A percentile compares a stretch with the other conserved stretches of the same genome.
Evolutionary conservation across 2,329 filamentous ascomycete genomes (phyloP).

Genomic region (Ophiostoma himal-ulmi): DNA sequence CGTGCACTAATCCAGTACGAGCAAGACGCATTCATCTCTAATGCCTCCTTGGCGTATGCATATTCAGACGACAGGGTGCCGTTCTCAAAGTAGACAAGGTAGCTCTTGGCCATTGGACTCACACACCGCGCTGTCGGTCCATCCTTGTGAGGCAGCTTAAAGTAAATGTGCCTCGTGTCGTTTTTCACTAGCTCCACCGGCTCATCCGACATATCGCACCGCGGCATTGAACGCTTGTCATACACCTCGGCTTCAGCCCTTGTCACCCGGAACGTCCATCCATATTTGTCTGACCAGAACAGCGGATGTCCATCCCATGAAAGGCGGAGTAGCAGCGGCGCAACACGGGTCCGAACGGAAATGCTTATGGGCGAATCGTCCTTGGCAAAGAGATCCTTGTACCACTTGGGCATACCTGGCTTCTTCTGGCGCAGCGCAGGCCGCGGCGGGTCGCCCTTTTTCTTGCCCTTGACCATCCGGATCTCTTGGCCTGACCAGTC

Average conservation of each 20-base stretch:
- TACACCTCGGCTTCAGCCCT: slow-evolving; percentile 57
- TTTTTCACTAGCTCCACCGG: slow-evolving; percentile 59
- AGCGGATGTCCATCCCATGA: slow-evolving; percentile 86
- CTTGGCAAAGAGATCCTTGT: slow-evolving; percentile 78
- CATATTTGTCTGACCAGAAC: slow-evolving; percentile 87
- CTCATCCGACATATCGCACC: slow-evolving; percentile 73
- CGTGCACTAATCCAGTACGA: slow-evolving; percentile 98
- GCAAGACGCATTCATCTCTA: slow-evolving; percentile 98
- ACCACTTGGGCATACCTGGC: slow-evolving; percentile 93
- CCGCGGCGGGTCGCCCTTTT: slow-evolving; percentile 71
- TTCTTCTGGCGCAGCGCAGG: slow-evolving; percentile 82
- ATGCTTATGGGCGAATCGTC: slow-evolving; percentile 64
- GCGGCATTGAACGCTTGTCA: slow-evolving; percentile 61
- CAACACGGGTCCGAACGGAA: slow-evolving; percentile 79
- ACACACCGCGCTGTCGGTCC: slow-evolving; percentile 77
- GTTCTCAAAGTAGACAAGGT: slow-evolving; percentile 84
- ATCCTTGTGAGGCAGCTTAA: slow-evolving; percentile 95
- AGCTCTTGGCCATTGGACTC: slow-evolving; percentile 86
- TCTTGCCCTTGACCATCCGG: slow-evolving; percentile 85
- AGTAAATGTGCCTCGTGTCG: slow-evolving; percentile 64
- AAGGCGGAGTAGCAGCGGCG: slow-evolving; percentile 75
- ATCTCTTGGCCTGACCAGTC: slow-evolving; percentile 95
- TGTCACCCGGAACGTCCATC: slow-evolving; percentile 84
- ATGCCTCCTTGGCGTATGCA: slow-evolving; percentile 81
- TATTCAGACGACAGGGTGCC: slow-evolving; percentile 84